Evolutionary conservation across 2,329 filamentous ascomycete genomes (phyloP), one percentile per base, ranked within the genome.

Genomic region (Aspergillus cejpii): DNA sequence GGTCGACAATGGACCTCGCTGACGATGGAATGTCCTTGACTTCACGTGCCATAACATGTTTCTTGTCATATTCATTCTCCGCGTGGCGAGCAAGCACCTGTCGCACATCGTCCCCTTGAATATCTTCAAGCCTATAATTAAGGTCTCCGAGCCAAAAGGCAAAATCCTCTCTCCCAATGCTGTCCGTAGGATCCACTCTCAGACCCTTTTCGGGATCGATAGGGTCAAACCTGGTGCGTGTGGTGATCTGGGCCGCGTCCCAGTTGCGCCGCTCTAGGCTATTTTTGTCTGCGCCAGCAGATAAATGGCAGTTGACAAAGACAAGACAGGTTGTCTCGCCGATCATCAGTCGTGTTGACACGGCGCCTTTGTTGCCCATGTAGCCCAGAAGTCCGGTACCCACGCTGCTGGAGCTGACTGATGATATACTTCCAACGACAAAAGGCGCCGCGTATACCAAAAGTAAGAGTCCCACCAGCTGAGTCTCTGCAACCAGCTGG

Each of bases 101-200:
- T 24, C 91, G 79, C 37, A 98, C 92, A 62, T 98, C 92, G 28
- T 92, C 85, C 1, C 89, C 90, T 0, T 91, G 87, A 39, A 97
- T 78, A 36, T 84, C 87, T 40, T 94, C 87, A 0, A 98, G 75
- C 24, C 92, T 81, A 61, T 96, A 98, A 63, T 98, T 98, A 33
- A 98, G 74, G 64, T 98, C 92, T 5, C 92, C 92, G 59, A 95
- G 87, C 88, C 91, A 97, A 60, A 98, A 96, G 0, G 83, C 81
- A 68, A 96, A 89, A 60, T 98, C 92, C 53, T 94, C 91, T 29
- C 94, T 86, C 1, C 87, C 90, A 52, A 98, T 83, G 27, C 74
- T 78, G 41, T 85, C 81, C 19, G 48, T 52, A 11, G 55, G 46
- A 0, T 75, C 71, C 17, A 83, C 79, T n/a, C 83, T 80, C 28